Base-by-base conservation (phyloP, 257 asterid species). In the Gynochthodes officinalis region DNA sequence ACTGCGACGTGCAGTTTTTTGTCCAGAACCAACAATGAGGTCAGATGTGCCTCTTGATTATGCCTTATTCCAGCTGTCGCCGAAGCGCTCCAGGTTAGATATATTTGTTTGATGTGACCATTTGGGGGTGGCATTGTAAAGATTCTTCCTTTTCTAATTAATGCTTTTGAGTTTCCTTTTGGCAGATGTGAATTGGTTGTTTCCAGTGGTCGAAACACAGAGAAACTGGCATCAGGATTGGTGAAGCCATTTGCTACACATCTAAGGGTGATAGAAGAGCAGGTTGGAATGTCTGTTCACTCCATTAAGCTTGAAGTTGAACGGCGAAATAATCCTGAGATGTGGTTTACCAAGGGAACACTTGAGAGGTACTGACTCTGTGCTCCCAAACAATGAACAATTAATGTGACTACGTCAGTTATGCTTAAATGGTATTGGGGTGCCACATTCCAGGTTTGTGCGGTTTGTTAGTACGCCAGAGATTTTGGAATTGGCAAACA, bases 281-380 rank as follows among this genome's bases (percentile, higher is more conserved):
- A 94, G 78, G 79, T 86, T 73, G 85, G 91, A 76, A 81, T 89
- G 71, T 74, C 88, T 39, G 84, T 84, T 68, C 92, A 85, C 74
- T 82, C 91, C 27, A 85, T 95, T 71, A 92, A 85, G 89, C 99
- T 95, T 78, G 97, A 92, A 74, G 84, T 80, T 74, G 90, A 85
- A 69, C 74, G 85, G 67, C 73, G 75, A 27, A 84, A 75, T 79
- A 88, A 81, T 77, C 86, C 91, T 52, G 88, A 82, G 69, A 75
- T 66, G 60, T 94, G 98, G 98, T 94, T 94, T 89, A 91, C 97
- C 60, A 94, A 88, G 83, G 98, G 96, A 81, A 91, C 97, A n/a
- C 86, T 94, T 30, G 96, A 94, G 85, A 94, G 96, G 98, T 91
- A 78, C 61, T 64, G 71, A 55, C 23, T 48, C 25, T 67, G 78